phyloP scores from a whole-genome alignment of 768 basidiomycete genomes.

The Tulasnella calospora region DNA sequence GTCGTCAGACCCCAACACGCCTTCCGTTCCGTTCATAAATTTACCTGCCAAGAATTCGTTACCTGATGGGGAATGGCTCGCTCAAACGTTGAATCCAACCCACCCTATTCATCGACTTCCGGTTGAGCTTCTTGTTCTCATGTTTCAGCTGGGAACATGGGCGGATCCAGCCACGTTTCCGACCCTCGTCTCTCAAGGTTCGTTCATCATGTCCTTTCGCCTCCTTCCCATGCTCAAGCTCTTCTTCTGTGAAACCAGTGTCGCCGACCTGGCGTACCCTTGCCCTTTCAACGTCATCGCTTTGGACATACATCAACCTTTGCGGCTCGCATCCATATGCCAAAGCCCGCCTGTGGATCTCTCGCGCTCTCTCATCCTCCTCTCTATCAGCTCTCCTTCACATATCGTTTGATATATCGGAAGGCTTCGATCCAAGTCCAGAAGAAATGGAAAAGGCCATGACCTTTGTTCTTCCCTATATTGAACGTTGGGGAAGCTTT shows the following conservation, averaged over 20 bases:
- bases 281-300: not conserved
- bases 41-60: not conserved
- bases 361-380: not conserved
- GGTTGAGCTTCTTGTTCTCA: constrained; percentile 13
- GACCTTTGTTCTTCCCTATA: not conserved
- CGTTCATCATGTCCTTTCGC: not conserved
- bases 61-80: not conserved
- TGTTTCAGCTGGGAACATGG: constrained; percentile 12
- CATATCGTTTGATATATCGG: constrained; percentile 6
- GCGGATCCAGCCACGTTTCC: constrained; percentile 18
- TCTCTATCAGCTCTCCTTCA: not conserved
- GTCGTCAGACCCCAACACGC: not conserved
- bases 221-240: not conserved
- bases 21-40: not conserved
- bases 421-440: constrained; percentile 21
- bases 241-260: not conserved
- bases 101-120: constrained; percentile 11
- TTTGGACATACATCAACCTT: constrained; percentile 19
- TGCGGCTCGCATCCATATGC: not conserved
- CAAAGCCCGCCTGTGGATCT: constrained; percentile 7
- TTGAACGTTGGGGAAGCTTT: constrained; percentile 18
- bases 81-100: not conserved
- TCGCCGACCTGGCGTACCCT: constrained; percentile 11
- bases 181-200: constrained; percentile 19
- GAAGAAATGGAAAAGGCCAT: constrained; percentile 6